Conservation (phyloP, 768 basidiomycete species). For the Boletus eberwhitei region DNA sequence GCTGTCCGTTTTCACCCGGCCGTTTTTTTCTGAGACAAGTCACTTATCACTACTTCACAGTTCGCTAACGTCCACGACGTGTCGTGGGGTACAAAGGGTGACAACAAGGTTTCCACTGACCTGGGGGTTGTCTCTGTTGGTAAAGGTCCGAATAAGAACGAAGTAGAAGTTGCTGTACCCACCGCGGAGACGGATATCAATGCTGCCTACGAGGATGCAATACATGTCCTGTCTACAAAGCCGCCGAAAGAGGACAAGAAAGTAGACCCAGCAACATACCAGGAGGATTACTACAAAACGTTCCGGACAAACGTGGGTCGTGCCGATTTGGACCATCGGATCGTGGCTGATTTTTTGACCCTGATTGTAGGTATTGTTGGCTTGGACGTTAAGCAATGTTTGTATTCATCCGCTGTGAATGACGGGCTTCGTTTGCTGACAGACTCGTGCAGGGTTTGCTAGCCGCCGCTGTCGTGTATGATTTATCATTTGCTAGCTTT, state of each 20-base stretch:
- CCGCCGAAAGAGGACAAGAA: slow-evolving; percentile 68
- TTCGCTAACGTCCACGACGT: slow-evolving; percentile 90
- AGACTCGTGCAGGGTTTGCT: slow-evolving; percentile 51
- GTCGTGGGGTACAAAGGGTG: slow-evolving; percentile 95
- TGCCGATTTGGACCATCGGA: background rate
- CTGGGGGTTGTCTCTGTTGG: slow-evolving; percentile 72
- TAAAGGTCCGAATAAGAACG: slow-evolving; percentile 59
- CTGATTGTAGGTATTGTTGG: slow-evolving; percentile 61
- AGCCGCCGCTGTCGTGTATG: slow-evolving; percentile 72
- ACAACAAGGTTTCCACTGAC: slow-evolving; percentile 81
- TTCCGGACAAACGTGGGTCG: slow-evolving; percentile 79
- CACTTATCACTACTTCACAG: slow-evolving; percentile 31
- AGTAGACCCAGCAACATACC: slow-evolving; percentile 56
- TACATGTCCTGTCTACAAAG: slow-evolving; percentile 75
- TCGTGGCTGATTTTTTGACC: slow-evolving; percentile 11
- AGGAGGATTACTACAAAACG: slow-evolving; percentile 85
- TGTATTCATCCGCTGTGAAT: slow-evolving; percentile 27
- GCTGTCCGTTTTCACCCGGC: slow-evolving; percentile 42
- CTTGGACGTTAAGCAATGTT: slow-evolving; percentile 88
- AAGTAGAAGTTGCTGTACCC: slow-evolving; percentile 84
- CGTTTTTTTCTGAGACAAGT: background rate
- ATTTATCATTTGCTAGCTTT: slow-evolving; percentile 15
- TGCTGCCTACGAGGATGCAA: slow-evolving; percentile 87
- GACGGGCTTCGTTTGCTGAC: slow-evolving; percentile 7
- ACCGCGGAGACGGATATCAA: slow-evolving; percentile 88